Evolutionary conservation across 2,329 filamentous ascomycete species (phyloP), one percentile per base, ranked within the genome.

Genomic region (Diaporthe helianthi): DNA sequence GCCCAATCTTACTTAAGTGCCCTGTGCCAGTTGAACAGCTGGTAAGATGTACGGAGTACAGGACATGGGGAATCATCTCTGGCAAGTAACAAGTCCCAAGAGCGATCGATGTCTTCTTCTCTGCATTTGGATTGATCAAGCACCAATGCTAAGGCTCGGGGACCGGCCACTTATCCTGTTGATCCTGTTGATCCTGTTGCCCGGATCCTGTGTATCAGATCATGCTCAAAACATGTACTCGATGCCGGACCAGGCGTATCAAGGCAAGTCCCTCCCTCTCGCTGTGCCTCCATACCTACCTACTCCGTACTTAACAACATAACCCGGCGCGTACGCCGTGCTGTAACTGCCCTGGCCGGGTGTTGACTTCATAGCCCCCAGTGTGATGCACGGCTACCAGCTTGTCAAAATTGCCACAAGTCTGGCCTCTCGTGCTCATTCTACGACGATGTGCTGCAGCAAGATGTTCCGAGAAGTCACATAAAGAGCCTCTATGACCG

Each of bases 401-500:
- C 65, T 17, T 68, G 65, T 17, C 65, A 51, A 26, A 68, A 63
- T 4, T 68, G 65, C 36, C 53, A 68, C 12, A 68, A 68, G n/a
- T 60, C 65, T 8, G 65, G 65, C 19, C 44, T 68, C 3, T 52
- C 65, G n/a, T 68, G 65, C 17, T 63, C 54, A n/a, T 68, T 68
- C 22, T 52, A 68, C 36, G 65, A 68, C 26, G 53, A 60, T 15
- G 54, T 63, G n/a, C 54, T 68, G 26, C 65, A 68, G 36, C 52
- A 68, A 24, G 53, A 68, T 38, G 54, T 68, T 4, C 65, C 65
- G 17, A 51, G 65, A 17, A 68, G 65, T 19, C 54, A 68, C 41
- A 68, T 68, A 33, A 68, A 68, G 46, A 68, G 54, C 36, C 54
- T 68, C 9, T 68, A 68, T 63, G 65, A 68, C 65, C 65, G 65